A percentile compares a stretch with the other conserved stretches of the same genome.
Evolutionary conservation across 495 filamentous ascomycete species (phyloP).

Genomic region (Arthonia radiata): DNA sequence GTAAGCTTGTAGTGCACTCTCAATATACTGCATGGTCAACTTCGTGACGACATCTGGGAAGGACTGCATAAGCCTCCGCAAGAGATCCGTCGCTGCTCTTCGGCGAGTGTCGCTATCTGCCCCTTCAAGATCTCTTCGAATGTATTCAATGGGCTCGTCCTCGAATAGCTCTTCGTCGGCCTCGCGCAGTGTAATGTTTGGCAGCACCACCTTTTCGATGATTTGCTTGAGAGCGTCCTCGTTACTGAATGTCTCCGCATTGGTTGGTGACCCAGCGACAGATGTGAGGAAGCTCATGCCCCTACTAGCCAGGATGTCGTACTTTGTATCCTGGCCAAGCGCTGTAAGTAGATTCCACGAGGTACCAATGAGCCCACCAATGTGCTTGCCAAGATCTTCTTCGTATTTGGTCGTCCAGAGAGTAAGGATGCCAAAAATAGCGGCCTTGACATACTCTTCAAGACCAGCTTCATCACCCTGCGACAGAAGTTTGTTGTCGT

Average conservation of each 20-base stretch:
- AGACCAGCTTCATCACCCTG: slow-evolving; percentile 68
- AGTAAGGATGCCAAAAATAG: slow-evolving; percentile 69
- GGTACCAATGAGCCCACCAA: slow-evolving; percentile 59
- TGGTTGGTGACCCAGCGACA: slow-evolving; percentile 45
- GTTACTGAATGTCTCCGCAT: slow-evolving; percentile 68
- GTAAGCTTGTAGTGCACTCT: slow-evolving; percentile 49
- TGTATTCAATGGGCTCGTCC: slow-evolving; percentile 97
- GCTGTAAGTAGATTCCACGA: slow-evolving; percentile 79
- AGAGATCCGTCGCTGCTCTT: slow-evolving; percentile 79
- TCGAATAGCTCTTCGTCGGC: slow-evolving; percentile 91
- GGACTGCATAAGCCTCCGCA: slow-evolving; percentile 61
- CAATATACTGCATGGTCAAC: slow-evolving; percentile 58
- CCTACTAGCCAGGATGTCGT: slow-evolving; percentile 85
- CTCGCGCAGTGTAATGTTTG: slow-evolving; percentile 71
- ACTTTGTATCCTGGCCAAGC: slow-evolving; percentile 67
- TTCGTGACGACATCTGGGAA: slow-evolving; percentile 66
- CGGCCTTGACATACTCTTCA: slow-evolving; percentile 66
- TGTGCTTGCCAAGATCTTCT: slow-evolving; percentile 60
- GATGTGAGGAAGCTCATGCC: slow-evolving; percentile 84
- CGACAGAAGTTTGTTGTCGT: slow-evolving; percentile 56
- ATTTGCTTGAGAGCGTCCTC: slow-evolving; percentile 51
- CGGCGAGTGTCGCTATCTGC: slow-evolving; percentile 85
- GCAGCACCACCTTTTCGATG: slow-evolving; percentile 82
- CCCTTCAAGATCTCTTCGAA: slow-evolving; percentile 82
- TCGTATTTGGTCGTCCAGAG: slow-evolving; percentile 83